These are phyloP conservation scores for Guadua angustifolia DNA, from an alignment of 176 grass and related monocot species.

Conservation along the genomic window DNA sequence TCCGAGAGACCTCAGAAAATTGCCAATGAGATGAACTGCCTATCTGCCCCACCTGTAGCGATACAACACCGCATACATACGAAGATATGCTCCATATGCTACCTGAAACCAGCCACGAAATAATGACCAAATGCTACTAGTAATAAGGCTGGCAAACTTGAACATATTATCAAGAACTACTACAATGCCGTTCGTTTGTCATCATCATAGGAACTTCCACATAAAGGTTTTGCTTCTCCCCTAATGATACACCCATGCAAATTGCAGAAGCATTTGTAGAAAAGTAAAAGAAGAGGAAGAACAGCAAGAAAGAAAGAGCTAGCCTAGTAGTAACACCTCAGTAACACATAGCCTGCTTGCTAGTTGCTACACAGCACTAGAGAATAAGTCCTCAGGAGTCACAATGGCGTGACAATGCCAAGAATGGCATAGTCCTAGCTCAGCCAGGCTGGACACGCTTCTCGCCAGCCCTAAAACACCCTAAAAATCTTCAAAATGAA, in stretches of 20 bases:
- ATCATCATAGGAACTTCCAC: conserved; percentile 20
- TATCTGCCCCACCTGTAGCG: conserved; percentile 12
- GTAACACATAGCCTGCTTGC: conserved; percentile 23
- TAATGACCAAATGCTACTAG: neutral
- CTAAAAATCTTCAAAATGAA: no score
- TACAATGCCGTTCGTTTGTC: conserved; percentile 18
- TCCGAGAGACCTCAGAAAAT: conserved; percentile 30
- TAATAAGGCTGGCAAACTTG: neutral
- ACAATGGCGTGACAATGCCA: no score
- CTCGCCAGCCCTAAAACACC: no score
- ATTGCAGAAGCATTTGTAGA: conserved; percentile 38
- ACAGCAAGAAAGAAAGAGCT: conserved; percentile 19
- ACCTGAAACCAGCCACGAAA: conserved; percentile 24
- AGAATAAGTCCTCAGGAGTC: neutral
- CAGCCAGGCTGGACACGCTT: no score
- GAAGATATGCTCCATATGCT: conserved; percentile 4
- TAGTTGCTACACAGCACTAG: conserved; percentile 33
- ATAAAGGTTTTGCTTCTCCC: neutral
- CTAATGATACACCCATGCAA: conserved; percentile 36
- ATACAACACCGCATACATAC: conserved; percentile 24
- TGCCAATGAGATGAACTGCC: conserved; percentile 20
- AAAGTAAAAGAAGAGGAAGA: conserved; percentile 21
- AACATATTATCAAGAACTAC: conserved; percentile 27
- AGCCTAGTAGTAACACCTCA: conserved; percentile 34
- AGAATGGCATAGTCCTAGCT: no score